Evolutionary conservation across 768 basidiomycete species (phyloP).

Genomic region (Myochromella boudieri): DNA sequence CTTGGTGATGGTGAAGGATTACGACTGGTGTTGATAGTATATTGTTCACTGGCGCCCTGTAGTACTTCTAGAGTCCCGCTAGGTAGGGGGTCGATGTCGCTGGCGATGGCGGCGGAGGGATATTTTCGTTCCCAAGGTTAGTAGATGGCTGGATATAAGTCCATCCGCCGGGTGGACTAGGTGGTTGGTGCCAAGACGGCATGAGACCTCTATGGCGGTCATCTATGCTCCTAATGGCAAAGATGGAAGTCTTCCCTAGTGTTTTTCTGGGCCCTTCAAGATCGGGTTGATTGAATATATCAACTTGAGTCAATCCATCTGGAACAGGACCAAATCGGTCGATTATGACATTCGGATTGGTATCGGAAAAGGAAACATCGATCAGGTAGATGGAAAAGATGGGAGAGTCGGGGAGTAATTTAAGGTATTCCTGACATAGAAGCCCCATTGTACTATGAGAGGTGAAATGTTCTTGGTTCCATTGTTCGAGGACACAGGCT

Average conservation of each 20-base stretch:
- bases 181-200: too few species aligned
- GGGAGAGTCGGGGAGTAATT: conserved; percentile 20
- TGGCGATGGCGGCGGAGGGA: too few species aligned
- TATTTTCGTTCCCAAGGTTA: too few species aligned
- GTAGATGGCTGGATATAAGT: too few species aligned
- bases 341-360: conserved; percentile 8
- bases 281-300: conserved; percentile 20
- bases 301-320: conserved; percentile 18
- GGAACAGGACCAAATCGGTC: conserved; percentile 23
- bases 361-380: conserved; percentile 9
- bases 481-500: conserved; percentile 14
- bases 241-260: not conserved
- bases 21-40: too few species aligned
- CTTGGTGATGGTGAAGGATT: too few species aligned
- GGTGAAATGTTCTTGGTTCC: conserved; percentile 19
- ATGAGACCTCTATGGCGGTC: too few species aligned
- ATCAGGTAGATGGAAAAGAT: conserved; percentile 22
- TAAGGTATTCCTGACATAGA: conserved; percentile 21
- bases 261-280: not conserved
- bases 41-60: too few species aligned
- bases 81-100: too few species aligned
- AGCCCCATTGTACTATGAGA: conserved; percentile 12
- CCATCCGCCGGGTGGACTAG: too few species aligned
- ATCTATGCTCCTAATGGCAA: too few species aligned
- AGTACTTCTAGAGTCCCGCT: too few species aligned